Evolutionary conservation across 1,284 basidiomycete species (phyloP).

Genomic region (Kalmanozyma brasiliensis): DNA sequence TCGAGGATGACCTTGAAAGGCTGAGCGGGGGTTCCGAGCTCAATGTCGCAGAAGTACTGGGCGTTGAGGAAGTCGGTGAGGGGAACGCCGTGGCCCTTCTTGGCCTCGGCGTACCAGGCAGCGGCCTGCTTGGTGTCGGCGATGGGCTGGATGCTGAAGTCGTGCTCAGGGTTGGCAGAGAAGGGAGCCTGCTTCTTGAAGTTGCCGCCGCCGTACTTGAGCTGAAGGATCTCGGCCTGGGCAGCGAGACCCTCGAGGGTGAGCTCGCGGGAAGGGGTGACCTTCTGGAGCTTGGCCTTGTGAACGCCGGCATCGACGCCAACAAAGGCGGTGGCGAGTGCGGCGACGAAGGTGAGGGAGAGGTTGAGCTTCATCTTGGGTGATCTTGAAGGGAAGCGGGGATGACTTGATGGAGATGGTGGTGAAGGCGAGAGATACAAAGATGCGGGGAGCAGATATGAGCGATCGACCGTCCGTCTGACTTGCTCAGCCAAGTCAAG

Average conservation of each 20-base stretch:
- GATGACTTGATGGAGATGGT: slow-evolving; percentile 67
- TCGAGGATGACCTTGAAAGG: slow-evolving; percentile 80
- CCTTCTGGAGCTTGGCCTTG: slow-evolving; percentile 71
- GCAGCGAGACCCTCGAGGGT: slow-evolving; percentile 76
- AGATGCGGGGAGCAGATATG: slow-evolving; percentile 13
- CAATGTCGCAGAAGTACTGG: slow-evolving; percentile 93
- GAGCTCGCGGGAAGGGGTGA: slow-evolving; percentile 76
- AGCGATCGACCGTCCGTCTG: not conserved
- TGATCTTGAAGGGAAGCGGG: not conserved
- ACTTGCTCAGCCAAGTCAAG: slow-evolving; percentile 15
- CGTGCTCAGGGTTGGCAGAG: slow-evolving; percentile 72
- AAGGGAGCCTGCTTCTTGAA: slow-evolving; percentile 60
- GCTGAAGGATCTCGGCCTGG: slow-evolving; percentile 70
- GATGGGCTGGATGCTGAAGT: slow-evolving; percentile 70
- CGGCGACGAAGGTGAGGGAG: slow-evolving; percentile 75
- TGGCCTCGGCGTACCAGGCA: slow-evolving; percentile 68
- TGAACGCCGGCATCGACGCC: slow-evolving; percentile 70
- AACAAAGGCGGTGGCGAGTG: slow-evolving; percentile 66
- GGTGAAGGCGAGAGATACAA: slow-evolving; percentile 71
- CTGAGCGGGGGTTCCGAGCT: slow-evolving; percentile 83
- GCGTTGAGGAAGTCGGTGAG: slow-evolving; percentile 97
- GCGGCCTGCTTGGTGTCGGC: slow-evolving; percentile 48
- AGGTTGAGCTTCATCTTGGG: slow-evolving; percentile 63
- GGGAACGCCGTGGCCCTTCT: slow-evolving; percentile 87
- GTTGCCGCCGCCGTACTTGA: slow-evolving; percentile 60